phyloP scores from a whole-genome alignment of 495 filamentous ascomycete genomes.

The Cercophora scortea region DNA sequence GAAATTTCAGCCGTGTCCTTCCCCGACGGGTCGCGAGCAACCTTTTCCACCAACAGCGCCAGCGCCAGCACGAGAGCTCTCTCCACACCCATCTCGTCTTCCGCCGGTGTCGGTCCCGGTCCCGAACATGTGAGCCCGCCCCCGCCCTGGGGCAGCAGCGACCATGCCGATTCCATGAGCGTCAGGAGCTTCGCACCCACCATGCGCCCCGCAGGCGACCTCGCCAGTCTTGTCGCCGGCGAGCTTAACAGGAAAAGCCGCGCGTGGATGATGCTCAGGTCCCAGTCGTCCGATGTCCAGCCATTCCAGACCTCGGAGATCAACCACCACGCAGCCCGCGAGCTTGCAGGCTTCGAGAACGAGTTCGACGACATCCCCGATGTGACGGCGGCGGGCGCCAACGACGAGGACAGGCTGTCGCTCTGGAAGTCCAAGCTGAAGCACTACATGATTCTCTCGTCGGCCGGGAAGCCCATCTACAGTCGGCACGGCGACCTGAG shows the following conservation, averaged over 20 bases:
- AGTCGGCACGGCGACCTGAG: conserved; percentile 87
- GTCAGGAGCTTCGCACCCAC: conserved; percentile 77
- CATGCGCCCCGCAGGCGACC: conserved; percentile 60
- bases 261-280: conserved; percentile 51
- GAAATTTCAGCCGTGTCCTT: conserved; percentile 69
- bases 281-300: conserved; percentile 49
- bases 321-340: conserved; percentile 35
- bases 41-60: conserved; percentile 42
- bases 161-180: conserved; percentile 74
- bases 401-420: conserved; percentile 53
- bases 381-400: conserved; percentile 48
- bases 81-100: conserved; percentile 14
- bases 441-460: conserved; percentile 92
- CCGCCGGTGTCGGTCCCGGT: conserved; percentile 3
- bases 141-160: conserved; percentile 39
- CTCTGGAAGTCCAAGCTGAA: conserved; percentile 86
- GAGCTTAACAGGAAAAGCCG: conserved; percentile 48
- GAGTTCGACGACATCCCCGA: conserved; percentile 78
- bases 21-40: conserved; percentile 56
- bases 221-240: conserved; percentile 76
- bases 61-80: conserved; percentile 25
- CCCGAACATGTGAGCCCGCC: conserved; percentile 26
- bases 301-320: conserved; percentile 44
- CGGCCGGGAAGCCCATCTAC: conserved; percentile 97
- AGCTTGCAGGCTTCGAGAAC: conserved; percentile 54